phyloP scores from a whole-genome alignment of 352 stramenopile species.

The Globisporangium ultimum region DNA sequence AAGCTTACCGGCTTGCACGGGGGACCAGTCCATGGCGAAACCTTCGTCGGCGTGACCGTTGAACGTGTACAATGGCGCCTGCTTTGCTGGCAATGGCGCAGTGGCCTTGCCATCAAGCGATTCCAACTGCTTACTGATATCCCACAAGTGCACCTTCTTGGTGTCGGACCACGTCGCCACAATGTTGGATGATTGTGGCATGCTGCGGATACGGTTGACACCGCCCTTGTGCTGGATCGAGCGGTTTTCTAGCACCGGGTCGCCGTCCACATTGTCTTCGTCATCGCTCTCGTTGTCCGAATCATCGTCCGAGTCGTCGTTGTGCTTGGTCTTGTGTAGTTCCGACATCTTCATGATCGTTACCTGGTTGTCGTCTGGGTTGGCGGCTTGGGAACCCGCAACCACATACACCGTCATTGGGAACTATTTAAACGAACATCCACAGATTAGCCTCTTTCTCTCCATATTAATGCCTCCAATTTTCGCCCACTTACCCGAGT shows the following conservation, averaged over 20 bases:
- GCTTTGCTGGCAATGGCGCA: conserved; percentile 51
- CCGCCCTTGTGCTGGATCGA: conserved; percentile 94
- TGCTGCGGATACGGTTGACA: conserved; percentile 94
- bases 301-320: conserved; percentile 69
- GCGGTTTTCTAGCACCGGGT: conserved; percentile 95
- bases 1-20: conserved; percentile 84
- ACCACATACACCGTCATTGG: conserved; percentile 96
- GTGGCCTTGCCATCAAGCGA: conserved; percentile 80
- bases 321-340: conserved; percentile 92
- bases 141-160: conserved; percentile 95
- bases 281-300: conserved; percentile 82
- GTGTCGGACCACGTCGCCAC: conserved; percentile 96
- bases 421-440: conserved; percentile 51
- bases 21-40: conserved; percentile 98
- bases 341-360: conserved; percentile 98
- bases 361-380: conserved; percentile 94
- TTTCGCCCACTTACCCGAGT: conserved; percentile 29
- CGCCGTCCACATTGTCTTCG: conserved; percentile 93
- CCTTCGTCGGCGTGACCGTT: conserved; percentile 94
- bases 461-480: not conserved
- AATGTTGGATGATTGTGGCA: conserved; percentile 95
- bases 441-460: not conserved
- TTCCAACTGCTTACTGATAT: conserved; percentile 91
- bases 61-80: conserved; percentile 91
- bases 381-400: conserved; percentile 94